Base-by-base conservation (phyloP, 306 rosid genomes). In the Astragalus membranaceus region DNA sequence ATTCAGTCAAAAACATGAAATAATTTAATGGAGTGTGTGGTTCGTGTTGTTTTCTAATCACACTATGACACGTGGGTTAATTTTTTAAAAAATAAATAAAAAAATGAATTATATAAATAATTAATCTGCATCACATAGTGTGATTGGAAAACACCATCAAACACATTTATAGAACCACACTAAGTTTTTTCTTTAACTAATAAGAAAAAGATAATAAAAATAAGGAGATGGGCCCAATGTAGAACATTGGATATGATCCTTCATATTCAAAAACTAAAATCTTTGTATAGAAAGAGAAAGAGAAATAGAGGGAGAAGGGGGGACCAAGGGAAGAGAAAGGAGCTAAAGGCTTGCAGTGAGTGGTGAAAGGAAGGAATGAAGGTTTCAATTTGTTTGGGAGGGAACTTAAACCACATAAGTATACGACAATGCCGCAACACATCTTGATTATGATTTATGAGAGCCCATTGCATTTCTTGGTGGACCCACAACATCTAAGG, bases 211-310 rank as follows among this genome's bases (percentile, higher is more conserved):
- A 12, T 13, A 26, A 64, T 10, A 11, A 35, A 33, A 41, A 4
- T n/a, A 30, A 8, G 13, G 13, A 26, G 26, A 51, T 66, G 72
- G 72, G 70, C 8, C 51, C 69, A 67, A 54, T 72, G 0, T 57
- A 17, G 20, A 53, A 79, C 88, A 72, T 83, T 29, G 5, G 82
- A 80, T 79, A 83, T 55, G 78, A 32, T 50, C 76, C 41, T 81
- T 42, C 76, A 71, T 82, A 85, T 80, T 74, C 73, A 53, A 43
- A 76, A 73, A 56, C 50, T 57, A 36, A 79, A 69, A 67, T 56
- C 29, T 48, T 49, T 26, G 30, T 26, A 26, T 2, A 3, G 3
- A 26, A 26, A 26, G 30, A 26, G 30, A 26, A n/a, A n/a, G n/a
- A n/a, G n/a, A n/a, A n/a, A n/a, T n/a, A n/a, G 4, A 26, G 30